Percentiles rank a stretch among this genome's conserved stretches.
These are phyloP conservation scores for Chloranthus sessilifolius DNA, from an alignment of 164 flowering plant genomes.

Conservation along the genomic window DNA sequence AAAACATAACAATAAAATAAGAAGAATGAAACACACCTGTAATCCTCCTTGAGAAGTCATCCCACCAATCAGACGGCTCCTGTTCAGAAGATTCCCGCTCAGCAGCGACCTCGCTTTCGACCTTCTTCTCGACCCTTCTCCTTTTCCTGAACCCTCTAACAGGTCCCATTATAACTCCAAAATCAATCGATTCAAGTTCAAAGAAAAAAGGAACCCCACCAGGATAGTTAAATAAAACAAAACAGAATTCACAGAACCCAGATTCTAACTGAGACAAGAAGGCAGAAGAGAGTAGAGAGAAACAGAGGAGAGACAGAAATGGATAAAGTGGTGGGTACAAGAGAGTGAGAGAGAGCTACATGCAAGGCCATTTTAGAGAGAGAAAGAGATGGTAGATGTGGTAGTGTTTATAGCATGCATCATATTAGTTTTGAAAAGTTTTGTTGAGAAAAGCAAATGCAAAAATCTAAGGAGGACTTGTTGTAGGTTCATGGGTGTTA, in stretches of 20 bases:
- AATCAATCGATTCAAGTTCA: slow-evolving; percentile 12
- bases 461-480: no score
- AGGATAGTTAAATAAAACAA: slow-evolving; percentile 9
- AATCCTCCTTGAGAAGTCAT: slow-evolving; percentile 40
- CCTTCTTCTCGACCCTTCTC: slow-evolving; percentile 32
- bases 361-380: no score
- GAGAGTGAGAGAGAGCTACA: slow-evolving; percentile 3
- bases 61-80: slow-evolving; percentile 54
- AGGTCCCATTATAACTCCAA: slow-evolving; percentile 43
- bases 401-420: no score
- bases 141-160: slow-evolving; percentile 45
- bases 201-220: slow-evolving; percentile 4
- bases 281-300: neutral
- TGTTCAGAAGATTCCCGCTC: slow-evolving; percentile 27
- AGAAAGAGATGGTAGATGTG: neutral
- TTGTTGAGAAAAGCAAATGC: no score
- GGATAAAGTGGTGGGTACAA: slow-evolving; percentile 2
- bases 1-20: slow-evolving; percentile 1
- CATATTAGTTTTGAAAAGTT: no score
- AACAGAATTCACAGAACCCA: slow-evolving; percentile 3
- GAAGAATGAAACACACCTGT: slow-evolving; percentile 25
- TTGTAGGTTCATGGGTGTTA: no score
- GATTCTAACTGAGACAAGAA: slow-evolving; percentile 2
- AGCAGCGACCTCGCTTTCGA: slow-evolving; percentile 15
- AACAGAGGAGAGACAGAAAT: neutral